Percentiles rank a stretch among this genome's conserved stretches.
Evolutionary conservation across 2,329 filamentous ascomycete species (phyloP).

Genomic region (Pseudofabraea citricarpa): DNA sequence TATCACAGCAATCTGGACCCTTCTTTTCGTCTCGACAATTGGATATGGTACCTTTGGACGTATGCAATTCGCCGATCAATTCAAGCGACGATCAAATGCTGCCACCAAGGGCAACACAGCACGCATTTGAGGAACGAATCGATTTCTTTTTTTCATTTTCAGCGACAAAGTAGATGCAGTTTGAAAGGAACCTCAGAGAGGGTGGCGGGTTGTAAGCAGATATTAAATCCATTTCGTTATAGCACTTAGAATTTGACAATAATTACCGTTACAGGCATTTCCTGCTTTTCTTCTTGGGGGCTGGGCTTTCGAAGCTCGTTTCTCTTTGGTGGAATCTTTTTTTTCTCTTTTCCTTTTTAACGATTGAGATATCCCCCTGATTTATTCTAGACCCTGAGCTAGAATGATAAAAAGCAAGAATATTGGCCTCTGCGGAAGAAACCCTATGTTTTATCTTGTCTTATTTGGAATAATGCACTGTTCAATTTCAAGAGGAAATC

Average conservation of each 20-base stretch:
- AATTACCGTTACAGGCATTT: not conserved
- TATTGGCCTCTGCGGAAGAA: no score
- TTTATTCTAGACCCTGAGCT: no score
- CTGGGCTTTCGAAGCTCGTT: not conserved
- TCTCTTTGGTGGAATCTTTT: not conserved
- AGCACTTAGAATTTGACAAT: slow-evolving; percentile 6
- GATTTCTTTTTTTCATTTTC: not conserved
- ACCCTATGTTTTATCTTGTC: no score
- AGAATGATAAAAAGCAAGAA: no score
- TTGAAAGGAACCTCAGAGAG: not conserved
- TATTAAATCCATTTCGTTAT: slow-evolving; percentile 5
- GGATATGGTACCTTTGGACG: slow-evolving; percentile 63
- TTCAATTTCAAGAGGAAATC: no score
- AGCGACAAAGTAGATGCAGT: not conserved
- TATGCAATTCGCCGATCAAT: slow-evolving; percentile 61
- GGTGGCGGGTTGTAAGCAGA: not conserved
- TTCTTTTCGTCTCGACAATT: slow-evolving; percentile 51
- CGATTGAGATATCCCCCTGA: no score
- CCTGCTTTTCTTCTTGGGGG: not conserved
- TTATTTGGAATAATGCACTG: no score
- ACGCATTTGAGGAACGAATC: slow-evolving; percentile 15
- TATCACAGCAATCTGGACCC: slow-evolving; percentile 58
- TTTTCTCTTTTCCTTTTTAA: not conserved
- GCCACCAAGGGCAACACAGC: slow-evolving; percentile 30
- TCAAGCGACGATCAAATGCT: slow-evolving; percentile 45